Evolutionary conservation across 441 rosid genomes (phyloP), one percentile per base, ranked within the genome.

Genomic region (Erysimum cheiri): DNA sequence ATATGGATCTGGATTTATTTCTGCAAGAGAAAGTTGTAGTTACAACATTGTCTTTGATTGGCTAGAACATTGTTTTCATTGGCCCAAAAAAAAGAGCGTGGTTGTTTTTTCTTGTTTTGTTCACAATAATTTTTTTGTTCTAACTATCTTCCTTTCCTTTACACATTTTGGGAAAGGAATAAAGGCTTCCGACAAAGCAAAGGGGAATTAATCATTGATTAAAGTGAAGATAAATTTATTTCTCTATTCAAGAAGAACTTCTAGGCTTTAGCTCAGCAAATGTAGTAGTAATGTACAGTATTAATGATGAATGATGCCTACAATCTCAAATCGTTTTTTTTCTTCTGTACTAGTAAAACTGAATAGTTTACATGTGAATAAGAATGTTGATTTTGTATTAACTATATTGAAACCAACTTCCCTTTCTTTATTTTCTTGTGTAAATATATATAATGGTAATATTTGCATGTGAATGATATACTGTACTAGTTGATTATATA

Each of bases 111-210:
- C 22, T 43, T n/a, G n/a, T n/a, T n/a, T n/a, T n/a, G n/a, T n/a
- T n/a, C n/a, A n/a, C n/a, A n/a, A 14, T n/a, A 14, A 43, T n/a
- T 41, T 41, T 5, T 43, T 13, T n/a, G 15, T 53, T 67, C 41
- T 43, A 39, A 36, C 39, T 12, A 52, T 50, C 55, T 12, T 46
- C 62, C 4, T 68, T 39, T 43, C 53, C n/a, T 62, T 61, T 62
- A 55, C 37, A 69, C 33, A 62, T 46, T 39, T 40, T 61, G 55
- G 70, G 70, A 48, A 69, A 69, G 64, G 78, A 69, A 75, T 63
- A 75, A 75, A 75, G 70, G 78, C 26, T 74, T 55, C 60, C 58
- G 69, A 56, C 54, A 69, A 53, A 47, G 74, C 74, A 73, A 58
- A 50, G 19, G 41, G 29, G 54, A 61, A 53, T 12, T 8, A 66